These are phyloP conservation scores for Metschnikowia lachancei DNA, from an alignment of 805 yeast species.

Conservation along the genomic window DNA sequence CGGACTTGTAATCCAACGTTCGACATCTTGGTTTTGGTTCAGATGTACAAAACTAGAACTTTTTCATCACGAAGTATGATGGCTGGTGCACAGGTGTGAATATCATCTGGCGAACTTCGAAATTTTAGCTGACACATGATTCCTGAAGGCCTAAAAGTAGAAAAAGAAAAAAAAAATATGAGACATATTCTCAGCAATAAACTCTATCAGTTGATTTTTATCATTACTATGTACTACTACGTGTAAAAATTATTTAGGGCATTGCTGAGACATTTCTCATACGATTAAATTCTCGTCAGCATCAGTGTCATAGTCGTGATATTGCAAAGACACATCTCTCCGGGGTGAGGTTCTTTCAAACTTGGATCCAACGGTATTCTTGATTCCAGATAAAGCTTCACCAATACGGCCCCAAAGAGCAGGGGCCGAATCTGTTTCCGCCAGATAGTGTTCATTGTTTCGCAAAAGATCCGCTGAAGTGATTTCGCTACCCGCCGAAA, in stretches of 20 bases:
- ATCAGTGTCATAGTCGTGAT: conserved; percentile 35
- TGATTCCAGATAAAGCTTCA: conserved; percentile 25
- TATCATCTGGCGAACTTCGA: background rate
- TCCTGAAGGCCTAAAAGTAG: background rate
- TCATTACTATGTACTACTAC: background rate
- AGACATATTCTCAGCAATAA: too few relatives aligned
- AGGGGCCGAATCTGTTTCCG: background rate
- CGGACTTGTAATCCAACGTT: conserved; percentile 60
- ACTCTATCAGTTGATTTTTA: background rate
- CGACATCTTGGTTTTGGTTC: conserved; percentile 28
- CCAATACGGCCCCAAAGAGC: conserved; percentile 30
- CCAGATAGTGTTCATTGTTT: background rate
- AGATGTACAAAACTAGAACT: background rate
- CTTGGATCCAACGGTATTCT: conserved; percentile 20
- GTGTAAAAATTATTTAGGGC: background rate
- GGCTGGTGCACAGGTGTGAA: conserved; percentile 7
- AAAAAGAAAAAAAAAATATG: background rate
- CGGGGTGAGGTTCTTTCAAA: conserved; percentile 13
- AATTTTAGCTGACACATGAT: background rate
- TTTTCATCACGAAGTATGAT: background rate
- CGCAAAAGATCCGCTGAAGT: background rate
- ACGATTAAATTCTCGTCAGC: conserved; percentile 33
- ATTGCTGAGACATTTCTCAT: conserved; percentile 13
- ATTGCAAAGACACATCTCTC: conserved; percentile 32
- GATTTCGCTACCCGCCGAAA: background rate